These are phyloP conservation scores for Macadamia integrifolia DNA, from an alignment of 164 flowering plant genomes.

Conservation along the genomic window DNA sequence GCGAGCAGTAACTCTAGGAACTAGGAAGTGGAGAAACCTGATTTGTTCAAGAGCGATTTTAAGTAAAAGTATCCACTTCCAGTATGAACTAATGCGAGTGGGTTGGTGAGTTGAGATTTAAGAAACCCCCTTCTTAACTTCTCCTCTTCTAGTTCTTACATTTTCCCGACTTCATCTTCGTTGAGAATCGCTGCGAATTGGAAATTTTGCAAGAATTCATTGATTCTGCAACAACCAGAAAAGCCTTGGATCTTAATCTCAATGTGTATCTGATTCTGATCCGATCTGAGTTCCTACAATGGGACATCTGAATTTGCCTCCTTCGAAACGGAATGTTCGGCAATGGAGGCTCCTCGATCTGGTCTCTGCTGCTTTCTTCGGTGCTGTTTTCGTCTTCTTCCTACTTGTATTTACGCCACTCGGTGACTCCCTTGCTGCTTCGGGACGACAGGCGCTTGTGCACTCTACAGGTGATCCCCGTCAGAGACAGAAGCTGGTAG, in stretches of 20 bases:
- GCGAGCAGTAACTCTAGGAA: too few species aligned
- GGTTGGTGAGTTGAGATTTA: not conserved
- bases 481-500: slow-evolving; percentile 47
- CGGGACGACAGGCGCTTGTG: slow-evolving; percentile 67
- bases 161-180: too few species aligned
- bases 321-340: slow-evolving; percentile 49
- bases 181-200: not conserved
- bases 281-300: slow-evolving; percentile 21
- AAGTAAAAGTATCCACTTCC: too few species aligned
- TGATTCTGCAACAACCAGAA: not conserved
- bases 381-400: slow-evolving; percentile 61
- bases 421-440: slow-evolving; percentile 93
- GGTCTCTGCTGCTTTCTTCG: slow-evolving; percentile 62
- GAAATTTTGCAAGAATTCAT: not conserved
- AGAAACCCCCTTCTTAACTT: too few species aligned
- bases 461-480: slow-evolving; percentile 56
- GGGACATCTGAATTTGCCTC: slow-evolving; percentile 65
- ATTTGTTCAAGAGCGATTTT: too few species aligned
- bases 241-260: not conserved
- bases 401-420: slow-evolving; percentile 72
- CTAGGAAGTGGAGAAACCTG: too few species aligned
- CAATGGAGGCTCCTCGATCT: slow-evolving; percentile 76
- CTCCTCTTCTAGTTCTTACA: too few species aligned
- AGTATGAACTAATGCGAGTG: not conserved
- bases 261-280: slow-evolving; percentile 24